Evolutionary conservation across 2,329 filamentous ascomycete species (phyloP).

Genomic region (Arthrobotrys entomopaga): DNA sequence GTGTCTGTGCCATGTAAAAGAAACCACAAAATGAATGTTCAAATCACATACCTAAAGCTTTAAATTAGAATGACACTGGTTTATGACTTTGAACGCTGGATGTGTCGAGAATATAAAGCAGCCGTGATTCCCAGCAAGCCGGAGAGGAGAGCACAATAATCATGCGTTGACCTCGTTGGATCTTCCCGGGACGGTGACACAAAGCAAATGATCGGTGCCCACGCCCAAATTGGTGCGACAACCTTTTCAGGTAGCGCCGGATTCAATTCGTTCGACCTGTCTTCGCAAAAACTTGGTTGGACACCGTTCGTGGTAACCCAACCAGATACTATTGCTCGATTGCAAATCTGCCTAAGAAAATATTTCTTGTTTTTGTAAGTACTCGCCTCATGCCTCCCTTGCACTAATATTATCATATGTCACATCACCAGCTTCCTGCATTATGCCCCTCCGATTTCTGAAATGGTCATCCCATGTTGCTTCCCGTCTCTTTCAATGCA

Average conservation of each 20-base stretch:
- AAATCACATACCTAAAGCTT: background rate
- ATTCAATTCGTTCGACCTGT: slow-evolving; percentile 9
- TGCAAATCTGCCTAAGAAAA: slow-evolving; percentile 4
- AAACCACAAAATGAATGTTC: background rate
- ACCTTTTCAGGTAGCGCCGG: slow-evolving; percentile 20
- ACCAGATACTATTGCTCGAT: slow-evolving; percentile 17
- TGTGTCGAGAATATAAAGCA: background rate
- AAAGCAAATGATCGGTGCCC: slow-evolving; percentile 29
- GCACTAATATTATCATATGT: background rate
- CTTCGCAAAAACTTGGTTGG: too few relatives aligned
- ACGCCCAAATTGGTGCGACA: slow-evolving; percentile 39
- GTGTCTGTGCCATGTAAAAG: background rate
- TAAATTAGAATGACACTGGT: background rate
- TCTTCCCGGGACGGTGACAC: slow-evolving; percentile 47
- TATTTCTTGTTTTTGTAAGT: slow-evolving; percentile 10
- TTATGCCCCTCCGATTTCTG: slow-evolving; percentile 5
- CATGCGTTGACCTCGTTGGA: slow-evolving; percentile 54
- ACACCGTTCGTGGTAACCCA: slow-evolving; percentile 28
- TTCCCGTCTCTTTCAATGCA: slow-evolving; percentile 33
- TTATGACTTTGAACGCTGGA: background rate
- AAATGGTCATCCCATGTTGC: slow-evolving; percentile 20
- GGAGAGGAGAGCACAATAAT: too few relatives aligned
- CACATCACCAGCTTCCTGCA: slow-evolving; percentile 14
- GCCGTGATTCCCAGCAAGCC: background rate
- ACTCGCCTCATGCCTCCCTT: background rate